Evolutionary conservation across 2,329 filamentous ascomycete species (phyloP).

Genomic region (Fusarium luffae): DNA sequence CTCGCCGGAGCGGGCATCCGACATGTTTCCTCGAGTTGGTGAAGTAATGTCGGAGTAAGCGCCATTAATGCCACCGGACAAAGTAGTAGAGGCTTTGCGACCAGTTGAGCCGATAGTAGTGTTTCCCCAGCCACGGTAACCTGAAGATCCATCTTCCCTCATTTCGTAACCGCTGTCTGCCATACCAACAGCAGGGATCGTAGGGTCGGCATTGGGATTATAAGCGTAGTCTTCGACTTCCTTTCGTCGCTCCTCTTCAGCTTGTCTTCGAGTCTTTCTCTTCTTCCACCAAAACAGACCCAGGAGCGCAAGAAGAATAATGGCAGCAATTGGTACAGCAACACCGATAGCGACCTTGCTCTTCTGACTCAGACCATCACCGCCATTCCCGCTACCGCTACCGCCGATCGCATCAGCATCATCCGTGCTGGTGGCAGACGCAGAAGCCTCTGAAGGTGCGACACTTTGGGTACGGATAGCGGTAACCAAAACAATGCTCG

Average conservation of each 20-base stretch:
- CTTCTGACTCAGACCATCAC: slow-evolving; percentile 64
- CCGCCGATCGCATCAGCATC: slow-evolving; percentile 47
- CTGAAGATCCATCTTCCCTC: slow-evolving; percentile 78
- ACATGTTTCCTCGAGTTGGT: slow-evolving; percentile 69
- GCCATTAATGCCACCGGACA: slow-evolving; percentile 78
- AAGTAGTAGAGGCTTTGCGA: slow-evolving; percentile 87
- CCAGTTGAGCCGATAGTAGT: slow-evolving; percentile 76
- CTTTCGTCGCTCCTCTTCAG: slow-evolving; percentile 89
- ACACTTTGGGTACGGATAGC: slow-evolving; percentile 38
- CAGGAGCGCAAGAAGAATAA: slow-evolving; percentile 80
- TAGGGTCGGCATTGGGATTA: slow-evolving; percentile 96
- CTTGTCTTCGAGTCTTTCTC: slow-evolving; percentile 84
- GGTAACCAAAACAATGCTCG: slow-evolving; percentile 45
- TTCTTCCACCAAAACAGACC: slow-evolving; percentile 89
- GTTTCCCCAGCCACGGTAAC: slow-evolving; percentile 95
- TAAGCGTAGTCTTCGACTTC: slow-evolving; percentile 98
- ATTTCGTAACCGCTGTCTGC: slow-evolving; percentile 74
- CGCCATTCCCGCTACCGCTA: slow-evolving; percentile 43
- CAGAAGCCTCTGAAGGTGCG: slow-evolving; percentile 18
- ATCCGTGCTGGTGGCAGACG: slow-evolving; percentile 43
- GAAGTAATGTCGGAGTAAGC: slow-evolving; percentile 81
- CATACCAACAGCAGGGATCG: slow-evolving; percentile 66
- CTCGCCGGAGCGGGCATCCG: slow-evolving; percentile 77
- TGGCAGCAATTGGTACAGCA: slow-evolving; percentile 89
- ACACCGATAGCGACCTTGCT: slow-evolving; percentile 92